Percentiles rank a stretch among this genome's conserved stretches.
These are phyloP conservation scores for Auricularia sp. DNA, from an alignment of 768 basidiomycete species.

Conservation along the genomic window DNA sequence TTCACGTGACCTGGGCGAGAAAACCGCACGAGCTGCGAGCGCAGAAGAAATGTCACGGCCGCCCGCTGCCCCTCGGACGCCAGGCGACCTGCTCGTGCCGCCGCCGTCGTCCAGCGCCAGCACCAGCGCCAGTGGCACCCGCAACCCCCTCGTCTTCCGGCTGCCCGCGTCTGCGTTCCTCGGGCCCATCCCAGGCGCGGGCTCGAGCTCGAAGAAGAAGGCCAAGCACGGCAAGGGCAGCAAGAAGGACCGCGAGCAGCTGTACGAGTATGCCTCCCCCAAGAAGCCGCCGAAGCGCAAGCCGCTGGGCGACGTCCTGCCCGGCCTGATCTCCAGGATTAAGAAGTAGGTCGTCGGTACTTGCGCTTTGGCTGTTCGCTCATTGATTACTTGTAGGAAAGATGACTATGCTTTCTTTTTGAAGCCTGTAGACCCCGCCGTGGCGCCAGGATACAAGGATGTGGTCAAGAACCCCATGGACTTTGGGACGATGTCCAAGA, in stretches of 20 bases:
- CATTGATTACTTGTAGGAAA: conserved; percentile 39
- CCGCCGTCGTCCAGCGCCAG: background rate
- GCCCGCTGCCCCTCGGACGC: background rate
- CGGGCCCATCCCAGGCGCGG: background rate
- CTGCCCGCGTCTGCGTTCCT: background rate
- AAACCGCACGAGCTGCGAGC: too few species aligned
- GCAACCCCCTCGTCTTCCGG: background rate
- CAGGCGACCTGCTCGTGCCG: background rate
- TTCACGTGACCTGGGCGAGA: too few species aligned
- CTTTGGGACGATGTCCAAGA: conserved; percentile 73
- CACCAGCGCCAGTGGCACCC: background rate
- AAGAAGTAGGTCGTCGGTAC: conserved; percentile 49
- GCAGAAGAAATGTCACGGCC: too few species aligned
- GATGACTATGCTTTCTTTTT: conserved; percentile 83
- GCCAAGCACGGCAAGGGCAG: background rate
- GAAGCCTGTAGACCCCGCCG: conserved; percentile 48
- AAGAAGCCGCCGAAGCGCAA: conserved; percentile 61
- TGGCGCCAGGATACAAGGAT: conserved; percentile 55
- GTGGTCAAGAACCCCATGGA: conserved; percentile 86
- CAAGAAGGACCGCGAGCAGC: background rate
- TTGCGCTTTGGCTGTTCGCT: background rate
- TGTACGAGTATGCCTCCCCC: conserved; percentile 11
- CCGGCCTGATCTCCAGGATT: conserved; percentile 56
- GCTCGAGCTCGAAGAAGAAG: background rate
- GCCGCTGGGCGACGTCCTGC: conserved; percentile 66